These are phyloP conservation scores for Gossypium bickii DNA, from an alignment of 345 rosid species.

Conservation along the genomic window DNA sequence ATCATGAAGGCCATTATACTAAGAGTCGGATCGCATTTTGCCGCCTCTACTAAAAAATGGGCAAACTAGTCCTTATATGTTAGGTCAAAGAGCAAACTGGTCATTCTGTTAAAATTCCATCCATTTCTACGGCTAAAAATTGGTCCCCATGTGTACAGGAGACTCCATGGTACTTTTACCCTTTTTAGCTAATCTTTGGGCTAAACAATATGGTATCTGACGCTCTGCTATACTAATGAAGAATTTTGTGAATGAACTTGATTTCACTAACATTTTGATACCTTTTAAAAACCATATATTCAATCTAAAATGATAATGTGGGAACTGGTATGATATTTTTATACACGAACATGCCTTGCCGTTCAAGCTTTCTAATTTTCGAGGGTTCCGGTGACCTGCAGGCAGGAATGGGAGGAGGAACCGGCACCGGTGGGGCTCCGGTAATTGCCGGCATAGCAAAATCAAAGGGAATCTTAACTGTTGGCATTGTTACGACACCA, in stretches of 20 bases:
- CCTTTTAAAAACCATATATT: neutral
- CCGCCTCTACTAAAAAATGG: no score
- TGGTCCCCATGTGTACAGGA: no score
- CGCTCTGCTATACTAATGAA: neutral
- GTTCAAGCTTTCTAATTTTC: neutral
- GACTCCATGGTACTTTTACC: neutral
- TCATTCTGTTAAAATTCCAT: no score
- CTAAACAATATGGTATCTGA: neutral
- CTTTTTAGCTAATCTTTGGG: neutral
- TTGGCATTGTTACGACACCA: slow-evolving; percentile 91
- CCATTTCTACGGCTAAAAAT: no score
- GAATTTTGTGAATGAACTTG: neutral
- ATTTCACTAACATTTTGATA: neutral
- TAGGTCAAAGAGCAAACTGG: no score
- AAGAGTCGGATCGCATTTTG: no score
- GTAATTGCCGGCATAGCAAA: slow-evolving; percentile 87
- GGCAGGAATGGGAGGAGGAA: slow-evolving; percentile 99
- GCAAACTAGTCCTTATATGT: no score
- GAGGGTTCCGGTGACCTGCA: slow-evolving; percentile 14
- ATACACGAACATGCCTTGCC: neutral
- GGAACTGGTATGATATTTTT: neutral
- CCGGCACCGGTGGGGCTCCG: slow-evolving; percentile 96
- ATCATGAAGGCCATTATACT: no score
- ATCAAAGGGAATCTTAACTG: slow-evolving; percentile 89
- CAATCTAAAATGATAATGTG: neutral